phyloP scores from a whole-genome alignment of 805 yeast genomes.

The Lachancea thermotolerans region DNA sequence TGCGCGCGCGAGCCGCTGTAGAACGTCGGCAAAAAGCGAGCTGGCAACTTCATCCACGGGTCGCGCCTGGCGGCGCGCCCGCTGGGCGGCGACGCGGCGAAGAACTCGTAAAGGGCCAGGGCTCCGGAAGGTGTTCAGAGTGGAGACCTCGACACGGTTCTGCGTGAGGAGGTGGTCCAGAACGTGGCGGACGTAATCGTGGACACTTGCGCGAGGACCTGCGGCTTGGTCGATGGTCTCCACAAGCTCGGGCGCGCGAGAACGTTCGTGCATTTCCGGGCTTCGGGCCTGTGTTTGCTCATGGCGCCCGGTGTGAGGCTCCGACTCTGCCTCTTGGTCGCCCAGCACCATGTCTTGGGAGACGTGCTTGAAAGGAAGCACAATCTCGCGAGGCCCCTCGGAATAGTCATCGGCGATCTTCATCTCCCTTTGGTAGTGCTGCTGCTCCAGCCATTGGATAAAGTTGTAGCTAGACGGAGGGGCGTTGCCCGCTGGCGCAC shows the following conservation, averaged over 20 bases:
- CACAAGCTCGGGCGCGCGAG: too few species aligned
- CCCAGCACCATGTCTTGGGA: not conserved
- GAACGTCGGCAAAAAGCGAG: not conserved
- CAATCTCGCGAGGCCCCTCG: not conserved
- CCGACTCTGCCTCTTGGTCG: not conserved
- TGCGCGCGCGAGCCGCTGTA: not conserved
- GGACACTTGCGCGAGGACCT: not conserved
- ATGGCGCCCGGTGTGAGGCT: not conserved
- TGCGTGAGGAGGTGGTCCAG: constrained; percentile 1
- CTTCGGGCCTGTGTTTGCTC: too few species aligned
- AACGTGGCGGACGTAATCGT: constrained; percentile 1
- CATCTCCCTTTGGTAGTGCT: constrained; percentile 13
- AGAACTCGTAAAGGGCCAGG: not conserved
- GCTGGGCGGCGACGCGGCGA: not conserved
- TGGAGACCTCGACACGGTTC: constrained; percentile 3
- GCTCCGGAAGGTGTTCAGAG: constrained; percentile 1
- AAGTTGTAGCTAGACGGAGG: constrained; percentile 8
- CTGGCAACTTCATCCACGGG: constrained; percentile 2
- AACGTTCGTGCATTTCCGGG: too few species aligned
- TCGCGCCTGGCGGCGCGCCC: not conserved
- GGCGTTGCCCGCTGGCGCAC: constrained; percentile 1
- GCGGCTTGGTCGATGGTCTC: too few species aligned
- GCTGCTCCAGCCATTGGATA: constrained; percentile 18
- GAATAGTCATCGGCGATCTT: constrained; percentile 8
- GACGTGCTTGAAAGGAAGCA: not conserved